Base-by-base conservation (phyloP, 2,329 filamentous ascomycete genomes). In the Fusarium decemcellulare region DNA sequence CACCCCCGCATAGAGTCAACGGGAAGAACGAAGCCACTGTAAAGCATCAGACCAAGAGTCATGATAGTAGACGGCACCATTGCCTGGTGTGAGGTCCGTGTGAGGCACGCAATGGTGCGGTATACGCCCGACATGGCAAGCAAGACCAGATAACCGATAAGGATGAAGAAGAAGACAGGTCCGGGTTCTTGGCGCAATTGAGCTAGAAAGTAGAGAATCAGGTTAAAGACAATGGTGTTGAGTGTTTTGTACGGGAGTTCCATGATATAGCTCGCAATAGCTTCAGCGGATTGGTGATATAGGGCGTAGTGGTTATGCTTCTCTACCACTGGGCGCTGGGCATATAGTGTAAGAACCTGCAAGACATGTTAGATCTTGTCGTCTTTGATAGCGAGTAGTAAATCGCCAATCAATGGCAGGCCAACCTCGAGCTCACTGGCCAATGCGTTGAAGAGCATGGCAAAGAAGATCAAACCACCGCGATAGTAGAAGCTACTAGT, bases 171-270 rank as follows among this genome's bases (percentile, higher is more conserved):
- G 79, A 92, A 92, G 80, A 91, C 92, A 2, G 84, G 78, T 8
- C 86, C 87, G 0, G 88, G 79, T 57, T 86, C 84, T 52, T 88
- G 83, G 53, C 88, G 84, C 2, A 92, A 81, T 62, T 90, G 86
- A 0, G 88, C 86, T 87, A 92, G 87, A 76, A 92, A 92, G 78
- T 92, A 92, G 0, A 92, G 78, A 0, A 86, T 3, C 0, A 72
- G 0, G n/a, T 76, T 76, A 53, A 76, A 76, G 8, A 72, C 34
- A 36, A 76, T 57, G 71, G 72, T 76, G 56, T 76, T 75, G 30
- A 51, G 15, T 0, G 64, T 76, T 18, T 76, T 76, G 32, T 72
- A 76, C 1, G 74, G 74, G 1, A 76, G 42, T 2, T 76, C 74
- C 2, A 72, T 62, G 16, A 74, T 14, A 37, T 73, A 76, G 18